A percentile compares a stretch with the other conserved stretches of the same genome.
Evolutionary conservation across 768 basidiomycete species (phyloP).

Genomic region (Mycena maculata): DNA sequence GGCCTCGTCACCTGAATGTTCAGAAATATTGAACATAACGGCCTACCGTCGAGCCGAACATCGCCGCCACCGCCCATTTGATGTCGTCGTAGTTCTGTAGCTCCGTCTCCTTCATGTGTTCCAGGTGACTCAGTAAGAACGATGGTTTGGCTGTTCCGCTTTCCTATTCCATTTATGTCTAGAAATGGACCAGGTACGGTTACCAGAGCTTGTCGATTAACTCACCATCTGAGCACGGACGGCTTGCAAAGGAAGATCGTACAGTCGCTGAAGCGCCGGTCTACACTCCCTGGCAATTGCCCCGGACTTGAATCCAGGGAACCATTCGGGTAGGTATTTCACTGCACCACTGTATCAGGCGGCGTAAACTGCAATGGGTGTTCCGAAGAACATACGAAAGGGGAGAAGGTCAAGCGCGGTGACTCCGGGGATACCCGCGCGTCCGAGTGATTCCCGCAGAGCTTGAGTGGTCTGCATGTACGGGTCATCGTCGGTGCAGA

Average conservation of each 20-base stretch:
- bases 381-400: constrained; percentile 30
- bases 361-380: background rate
- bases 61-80: constrained; percentile 16
- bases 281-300: constrained; percentile 47
- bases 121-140: constrained; percentile 9
- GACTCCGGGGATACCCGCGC: constrained; percentile 31
- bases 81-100: background rate
- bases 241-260: constrained; percentile 45
- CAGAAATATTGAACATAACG: background rate
- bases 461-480: constrained; percentile 38
- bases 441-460: constrained; percentile 19
- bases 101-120: background rate
- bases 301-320: constrained; percentile 52
- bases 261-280: constrained; percentile 42
- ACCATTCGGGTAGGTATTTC: constrained; percentile 52
- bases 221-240: constrained; percentile 45
- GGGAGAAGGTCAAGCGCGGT: constrained; percentile 41
- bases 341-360: constrained; percentile 43
- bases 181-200: background rate
- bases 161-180: constrained; percentile 6
- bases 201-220: background rate
- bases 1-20: background rate
- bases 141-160: constrained; percentile 3
- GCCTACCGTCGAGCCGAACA: constrained; percentile 19
- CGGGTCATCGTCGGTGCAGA: constrained; percentile 38